Conservation (phyloP, 805 yeast genomes). For the Saccharomyces mikatae region DNA sequence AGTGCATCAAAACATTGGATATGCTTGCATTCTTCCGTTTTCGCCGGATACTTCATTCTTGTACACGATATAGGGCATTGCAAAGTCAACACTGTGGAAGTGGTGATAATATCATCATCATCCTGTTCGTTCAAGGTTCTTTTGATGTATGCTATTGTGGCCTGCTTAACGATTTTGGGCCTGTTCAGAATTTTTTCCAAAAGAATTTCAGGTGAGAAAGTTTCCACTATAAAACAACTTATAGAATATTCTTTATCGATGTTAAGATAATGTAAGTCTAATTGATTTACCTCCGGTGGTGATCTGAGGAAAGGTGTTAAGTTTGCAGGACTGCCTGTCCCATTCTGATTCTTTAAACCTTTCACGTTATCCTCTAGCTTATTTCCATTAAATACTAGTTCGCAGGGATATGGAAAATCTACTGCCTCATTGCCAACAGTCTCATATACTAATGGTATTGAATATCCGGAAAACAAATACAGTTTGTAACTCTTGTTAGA, state of each 20-base stretch:
- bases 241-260: constrained; percentile 42
- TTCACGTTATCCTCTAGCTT: constrained; percentile 45
- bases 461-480: constrained; percentile 47
- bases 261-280: constrained; percentile 50
- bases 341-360: constrained; percentile 69
- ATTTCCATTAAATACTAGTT: constrained; percentile 49
- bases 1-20: constrained; percentile 85
- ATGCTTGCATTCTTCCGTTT: constrained; percentile 67
- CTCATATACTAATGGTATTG: constrained; percentile 28
- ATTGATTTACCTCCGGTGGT: constrained; percentile 30
- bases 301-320: constrained; percentile 40
- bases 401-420: constrained; percentile 69
- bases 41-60: constrained; percentile 62
- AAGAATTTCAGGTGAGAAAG: constrained; percentile 34
- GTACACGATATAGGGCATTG: constrained; percentile 73
- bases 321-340: constrained; percentile 77
- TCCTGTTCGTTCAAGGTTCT: constrained; percentile 36
- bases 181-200: constrained; percentile 32
- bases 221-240: constrained; percentile 50
- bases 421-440: constrained; percentile 52
- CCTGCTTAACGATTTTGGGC: constrained; percentile 45
- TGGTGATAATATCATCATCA: constrained; percentile 66
- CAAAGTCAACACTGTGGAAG: constrained; percentile 57
- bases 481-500: constrained; percentile 31
- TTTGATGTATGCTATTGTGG: constrained; percentile 43